Conservation (phyloP, 768 basidiomycete species). For the Multifurca ochricompacta region DNA sequence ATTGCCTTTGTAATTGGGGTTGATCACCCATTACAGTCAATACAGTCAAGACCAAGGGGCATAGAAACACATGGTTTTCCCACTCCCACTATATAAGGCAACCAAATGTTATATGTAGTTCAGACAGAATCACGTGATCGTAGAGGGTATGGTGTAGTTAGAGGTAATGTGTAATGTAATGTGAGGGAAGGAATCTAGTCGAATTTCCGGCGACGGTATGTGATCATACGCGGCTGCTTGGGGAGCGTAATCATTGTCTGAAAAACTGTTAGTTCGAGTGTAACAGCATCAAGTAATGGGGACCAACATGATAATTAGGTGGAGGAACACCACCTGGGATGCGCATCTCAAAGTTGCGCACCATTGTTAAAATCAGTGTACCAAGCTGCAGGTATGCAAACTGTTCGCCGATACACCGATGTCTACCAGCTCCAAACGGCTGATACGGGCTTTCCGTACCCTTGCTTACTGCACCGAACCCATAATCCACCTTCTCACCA, state of each 20-base stretch:
- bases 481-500: conserved; percentile 92
- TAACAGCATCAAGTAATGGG: neutral
- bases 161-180: neutral
- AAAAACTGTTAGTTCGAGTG: neutral
- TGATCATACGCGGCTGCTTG: conserved; percentile 54
- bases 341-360: conserved; percentile 68
- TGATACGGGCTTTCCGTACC: conserved; percentile 95
- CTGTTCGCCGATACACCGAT: conserved; percentile 94
- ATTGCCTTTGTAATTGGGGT: too few relatives aligned
- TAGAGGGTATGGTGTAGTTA: neutral
- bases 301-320: conserved; percentile 84
- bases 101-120: too few relatives aligned
- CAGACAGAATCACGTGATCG: conserved; percentile 6
- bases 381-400: conserved; percentile 95
- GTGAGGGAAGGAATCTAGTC: conserved; percentile 30
- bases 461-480: conserved; percentile 92
- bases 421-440: conserved; percentile 95
- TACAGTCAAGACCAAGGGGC: too few relatives aligned
- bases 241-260: conserved; percentile 96
- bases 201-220: conserved; percentile 58
- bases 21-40: too few relatives aligned
- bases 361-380: conserved; percentile 67
- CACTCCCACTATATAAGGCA: too few relatives aligned
- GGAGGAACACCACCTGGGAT: conserved; percentile 63
- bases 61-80: too few relatives aligned